Evolutionary conservation across 805 yeast species (phyloP).

Genomic region (Kregervanrija pseudodelftensis): DNA sequence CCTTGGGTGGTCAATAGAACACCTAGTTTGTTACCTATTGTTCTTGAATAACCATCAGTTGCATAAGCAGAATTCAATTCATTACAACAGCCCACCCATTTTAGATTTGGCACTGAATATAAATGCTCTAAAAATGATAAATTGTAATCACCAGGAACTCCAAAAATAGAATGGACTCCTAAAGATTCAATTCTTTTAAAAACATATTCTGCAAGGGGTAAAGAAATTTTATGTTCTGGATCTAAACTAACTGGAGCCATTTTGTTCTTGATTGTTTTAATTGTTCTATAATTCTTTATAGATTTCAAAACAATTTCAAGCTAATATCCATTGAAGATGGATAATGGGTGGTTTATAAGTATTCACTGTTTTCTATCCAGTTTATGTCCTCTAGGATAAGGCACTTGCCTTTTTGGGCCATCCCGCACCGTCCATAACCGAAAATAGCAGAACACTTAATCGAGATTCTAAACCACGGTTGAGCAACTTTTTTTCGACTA

Average conservation of each 20-base stretch:
- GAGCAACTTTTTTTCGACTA: no score
- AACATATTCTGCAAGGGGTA: constrained; percentile 58
- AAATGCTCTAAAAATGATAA: constrained; percentile 60
- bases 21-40: constrained; percentile 46
- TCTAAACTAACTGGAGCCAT: constrained; percentile 18
- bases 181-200: constrained; percentile 50
- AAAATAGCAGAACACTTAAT: no score
- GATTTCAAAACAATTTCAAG: no score
- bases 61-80: constrained; percentile 87
- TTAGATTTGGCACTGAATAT: constrained; percentile 39
- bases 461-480: no score
- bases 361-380: no score
- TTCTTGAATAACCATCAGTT: constrained; percentile 82
- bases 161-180: constrained; percentile 57
- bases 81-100: constrained; percentile 82
- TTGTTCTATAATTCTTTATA: not conserved
- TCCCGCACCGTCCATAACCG: no score
- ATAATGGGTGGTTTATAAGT: no score
- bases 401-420: no score
- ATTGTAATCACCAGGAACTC: constrained; percentile 78
- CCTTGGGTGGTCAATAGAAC: constrained; percentile 72
- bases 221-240: not conserved
- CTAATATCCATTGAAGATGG: no score
- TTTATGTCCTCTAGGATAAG: no score
- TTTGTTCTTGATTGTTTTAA: not conserved